phyloP scores from a whole-genome alignment of 108 stramenopile species.

The Asterionellopsis glacialis region DNA sequence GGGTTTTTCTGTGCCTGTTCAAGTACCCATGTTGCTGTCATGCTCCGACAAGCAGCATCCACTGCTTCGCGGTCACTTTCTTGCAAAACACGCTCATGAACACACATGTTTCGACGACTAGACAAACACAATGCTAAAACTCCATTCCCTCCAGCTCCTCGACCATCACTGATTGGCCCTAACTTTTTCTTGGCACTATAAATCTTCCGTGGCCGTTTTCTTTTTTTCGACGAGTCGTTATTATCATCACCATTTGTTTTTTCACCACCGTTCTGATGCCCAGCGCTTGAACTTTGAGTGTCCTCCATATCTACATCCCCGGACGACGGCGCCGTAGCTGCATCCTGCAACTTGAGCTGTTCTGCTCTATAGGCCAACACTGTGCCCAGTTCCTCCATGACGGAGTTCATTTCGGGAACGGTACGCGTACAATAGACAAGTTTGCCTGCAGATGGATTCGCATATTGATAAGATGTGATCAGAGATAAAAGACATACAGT shows the following conservation, averaged over 20 bases:
- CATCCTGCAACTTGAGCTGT: slow-evolving; percentile 48
- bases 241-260: slow-evolving; percentile 13
- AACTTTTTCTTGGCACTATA: slow-evolving; percentile 24
- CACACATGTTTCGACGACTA: slow-evolving; percentile 97
- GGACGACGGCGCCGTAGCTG: background rate
- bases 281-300: slow-evolving; percentile 2
- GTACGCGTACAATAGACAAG: slow-evolving; percentile 99
- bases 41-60: slow-evolving; percentile 93
- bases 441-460: slow-evolving; percentile 90
- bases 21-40: slow-evolving; percentile 98
- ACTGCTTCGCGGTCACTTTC: slow-evolving; percentile 97
- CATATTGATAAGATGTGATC: slow-evolving; percentile 96
- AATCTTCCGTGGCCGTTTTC: slow-evolving; percentile 35
- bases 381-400: slow-evolving; percentile 95
- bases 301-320: slow-evolving; percentile 9
- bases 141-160: slow-evolving; percentile 76
- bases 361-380: slow-evolving; percentile 88
- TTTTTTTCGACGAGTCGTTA: background rate
- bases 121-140: slow-evolving; percentile 94
- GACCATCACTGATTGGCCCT: slow-evolving; percentile 56
- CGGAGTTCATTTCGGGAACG: slow-evolving; percentile 99
- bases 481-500: slow-evolving; percentile 89
- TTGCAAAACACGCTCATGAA: slow-evolving; percentile 92
- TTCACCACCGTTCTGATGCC: slow-evolving; percentile 24
- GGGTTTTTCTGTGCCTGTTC: slow-evolving; percentile 64